Base-by-base conservation (phyloP, 805 yeast genomes). In the Candida awuae region DNA sequence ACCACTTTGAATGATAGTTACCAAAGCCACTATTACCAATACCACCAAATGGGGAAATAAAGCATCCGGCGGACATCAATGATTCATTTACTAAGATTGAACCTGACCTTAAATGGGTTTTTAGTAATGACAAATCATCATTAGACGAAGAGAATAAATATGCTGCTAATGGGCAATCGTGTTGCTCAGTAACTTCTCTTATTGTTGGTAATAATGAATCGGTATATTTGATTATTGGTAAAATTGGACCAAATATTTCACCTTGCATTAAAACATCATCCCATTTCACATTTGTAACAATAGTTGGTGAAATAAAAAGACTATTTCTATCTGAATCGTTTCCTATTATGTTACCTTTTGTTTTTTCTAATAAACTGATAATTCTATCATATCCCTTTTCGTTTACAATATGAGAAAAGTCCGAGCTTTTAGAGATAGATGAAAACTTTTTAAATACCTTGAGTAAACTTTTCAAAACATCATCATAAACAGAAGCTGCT, bases 1-100 rank as follows among this genome's bases (percentile, higher is more conserved):
- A 80, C 55, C 62, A 68, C 45, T 60, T 62, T 3, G 96, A 95
- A 55, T 87, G 96, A 61, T 86, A 87, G 25, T 70, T 62, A 9
- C 97, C 97, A 42, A 66, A 64, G 1, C 97, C 97, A 0, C 95
- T 84, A 13, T 56, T 56, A 12, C 97, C 96, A 40, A 88, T 63
- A 18, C 97, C 97, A 25, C 97, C 97, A 61, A 88, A 90, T 19
- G 97, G 97, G 3, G 84, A 68, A 6, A 67, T 42, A 38, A 36
- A 40, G 33, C 82, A 67, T 1, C 76, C 88, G 31, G 75, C 85
- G 46, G 86, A 94, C 51, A 84, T 44, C 34, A 85, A 37, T 0
- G 78, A 38, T 48, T 87, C 96, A 54, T 86, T 85, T 44, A 84
- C 64, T 34, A 75, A 57, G 12, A 77, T 65, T 4, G 75, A 81